These are phyloP conservation scores for Eucalyptus grandis DNA, from an alignment of 345 rosid genomes.

Conservation along the genomic window DNA sequence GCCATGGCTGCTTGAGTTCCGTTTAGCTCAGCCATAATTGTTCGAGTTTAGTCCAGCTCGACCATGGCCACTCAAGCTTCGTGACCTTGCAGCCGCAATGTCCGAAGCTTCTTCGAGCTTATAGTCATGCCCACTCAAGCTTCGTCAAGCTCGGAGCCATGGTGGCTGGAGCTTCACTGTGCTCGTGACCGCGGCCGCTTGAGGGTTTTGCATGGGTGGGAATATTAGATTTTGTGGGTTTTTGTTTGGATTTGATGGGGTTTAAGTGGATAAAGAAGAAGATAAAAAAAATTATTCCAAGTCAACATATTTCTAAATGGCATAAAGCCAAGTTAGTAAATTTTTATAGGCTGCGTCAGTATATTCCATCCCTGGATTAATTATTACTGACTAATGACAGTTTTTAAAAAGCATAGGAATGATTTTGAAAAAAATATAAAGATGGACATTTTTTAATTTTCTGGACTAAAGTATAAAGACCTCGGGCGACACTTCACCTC, in stretches of 20 bases:
- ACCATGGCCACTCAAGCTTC: background rate
- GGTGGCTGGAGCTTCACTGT: rapidly evolving
- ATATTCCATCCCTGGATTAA: rapidly evolving
- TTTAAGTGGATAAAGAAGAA: background rate
- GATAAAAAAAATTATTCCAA: no score
- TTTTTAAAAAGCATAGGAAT: no score
- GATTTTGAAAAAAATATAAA: background rate
- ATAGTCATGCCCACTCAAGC: background rate
- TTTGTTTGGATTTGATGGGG: background rate
- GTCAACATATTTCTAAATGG: background rate
- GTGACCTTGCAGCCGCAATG: no score
- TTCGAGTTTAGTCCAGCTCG: background rate
- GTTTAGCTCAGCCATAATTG: rapidly evolving
- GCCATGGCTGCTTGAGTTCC: rapidly evolving
- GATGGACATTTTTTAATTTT: background rate
- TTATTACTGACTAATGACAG: rapidly evolving
- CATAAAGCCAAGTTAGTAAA: background rate
- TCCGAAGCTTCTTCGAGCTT: background rate
- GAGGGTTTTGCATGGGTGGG: background rate
- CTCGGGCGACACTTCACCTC: background rate
- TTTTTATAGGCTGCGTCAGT: rapidly evolving
- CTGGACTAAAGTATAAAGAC: background rate
- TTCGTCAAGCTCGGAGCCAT: background rate
- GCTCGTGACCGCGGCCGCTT: background rate
- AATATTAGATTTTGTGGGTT: background rate